Conservation (phyloP, 2,329 filamentous ascomycete genomes). For the Biscogniauxia marginata region DNA sequence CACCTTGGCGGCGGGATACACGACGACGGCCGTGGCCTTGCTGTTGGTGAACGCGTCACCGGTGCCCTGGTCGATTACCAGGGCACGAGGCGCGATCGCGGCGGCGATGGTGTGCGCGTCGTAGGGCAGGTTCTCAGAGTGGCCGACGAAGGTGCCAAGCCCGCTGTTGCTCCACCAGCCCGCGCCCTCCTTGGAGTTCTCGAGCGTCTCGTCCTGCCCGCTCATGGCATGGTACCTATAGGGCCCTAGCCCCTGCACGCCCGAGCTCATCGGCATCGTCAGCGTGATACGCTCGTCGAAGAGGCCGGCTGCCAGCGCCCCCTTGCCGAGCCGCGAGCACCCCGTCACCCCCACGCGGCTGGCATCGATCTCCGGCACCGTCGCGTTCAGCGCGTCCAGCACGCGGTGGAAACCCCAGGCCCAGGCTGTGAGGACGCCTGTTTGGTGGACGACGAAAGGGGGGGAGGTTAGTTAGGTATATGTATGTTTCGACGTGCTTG, state of each 20-base stretch:
- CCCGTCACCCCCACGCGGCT: slow-evolving; percentile 48
- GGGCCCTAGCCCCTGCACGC: slow-evolving; percentile 54
- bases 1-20: slow-evolving; percentile 50
- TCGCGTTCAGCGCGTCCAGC: slow-evolving; percentile 50
- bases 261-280: slow-evolving; percentile 55
- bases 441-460: neutral
- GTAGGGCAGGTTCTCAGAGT: slow-evolving; percentile 50
- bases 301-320: slow-evolving; percentile 50
- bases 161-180: slow-evolving; percentile 55
- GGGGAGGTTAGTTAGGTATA: neutral
- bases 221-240: slow-evolving; percentile 48
- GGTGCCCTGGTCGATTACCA: slow-evolving; percentile 56
- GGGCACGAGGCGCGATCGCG: slow-evolving; percentile 54
- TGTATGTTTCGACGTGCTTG: no score
- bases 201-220: slow-evolving; percentile 45
- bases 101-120: slow-evolving; percentile 60
- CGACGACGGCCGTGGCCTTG: slow-evolving; percentile 48
- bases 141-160: slow-evolving; percentile 57
- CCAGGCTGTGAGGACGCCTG: slow-evolving; percentile 52
- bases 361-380: slow-evolving; percentile 45
- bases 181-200: slow-evolving; percentile 50
- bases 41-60: slow-evolving; percentile 48
- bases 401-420: slow-evolving; percentile 55
- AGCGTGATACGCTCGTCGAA: slow-evolving; percentile 52
- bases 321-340: slow-evolving; percentile 55